phyloP scores from a whole-genome alignment of 2,329 filamentous ascomycete species.

The Pestalotiopsis sp. region DNA sequence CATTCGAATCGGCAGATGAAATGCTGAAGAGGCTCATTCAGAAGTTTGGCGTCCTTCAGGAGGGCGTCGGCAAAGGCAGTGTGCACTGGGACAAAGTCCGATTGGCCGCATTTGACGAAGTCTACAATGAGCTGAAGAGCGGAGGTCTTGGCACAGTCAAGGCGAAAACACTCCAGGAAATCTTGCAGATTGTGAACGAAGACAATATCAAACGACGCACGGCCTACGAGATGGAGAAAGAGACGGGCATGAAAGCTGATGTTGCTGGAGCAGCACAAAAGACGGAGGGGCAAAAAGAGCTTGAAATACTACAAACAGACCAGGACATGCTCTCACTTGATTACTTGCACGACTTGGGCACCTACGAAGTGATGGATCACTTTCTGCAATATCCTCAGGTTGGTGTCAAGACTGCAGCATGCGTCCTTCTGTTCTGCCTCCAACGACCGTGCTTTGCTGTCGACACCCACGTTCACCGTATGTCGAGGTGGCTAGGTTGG shows the following conservation, averaged over 20 bases:
- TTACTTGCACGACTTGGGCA: constrained; percentile 46
- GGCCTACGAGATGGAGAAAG: constrained; percentile 46
- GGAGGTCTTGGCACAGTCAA: constrained; percentile 75
- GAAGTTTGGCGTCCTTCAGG: constrained; percentile 63
- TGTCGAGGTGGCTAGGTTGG: constrained; percentile 57
- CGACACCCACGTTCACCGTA: constrained; percentile 58
- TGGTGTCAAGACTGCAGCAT: constrained; percentile 60
- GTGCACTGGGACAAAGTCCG: constrained; percentile 77
- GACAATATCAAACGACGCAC: constrained; percentile 58
- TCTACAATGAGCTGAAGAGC: constrained; percentile 69
- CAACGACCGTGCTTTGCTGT: constrained; percentile 57
- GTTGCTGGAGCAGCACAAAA: constrained; percentile 44
- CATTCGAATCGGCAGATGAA: constrained; percentile 56
- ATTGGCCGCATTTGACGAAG: constrained; percentile 55
- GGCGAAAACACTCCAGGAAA: constrained; percentile 71
- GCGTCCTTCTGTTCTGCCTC: constrained; percentile 59
- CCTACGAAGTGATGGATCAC: constrained; percentile 52
- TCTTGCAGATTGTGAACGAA: constrained; percentile 71
- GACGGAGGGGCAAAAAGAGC: constrained; percentile 51
- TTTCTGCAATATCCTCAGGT: constrained; percentile 54
- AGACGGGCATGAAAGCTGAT: constrained; percentile 40
- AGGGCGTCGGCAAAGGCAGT: constrained; percentile 69
- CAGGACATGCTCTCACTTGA: constrained; percentile 61
- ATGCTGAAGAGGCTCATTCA: constrained; percentile 68
- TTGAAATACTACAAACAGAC: constrained; percentile 59